A percentile compares a stretch with the other conserved stretches of the same genome.
These are phyloP conservation scores for Grigorovia transvaalensis DNA, from an alignment of 805 yeast species.

Conservation along the genomic window DNA sequence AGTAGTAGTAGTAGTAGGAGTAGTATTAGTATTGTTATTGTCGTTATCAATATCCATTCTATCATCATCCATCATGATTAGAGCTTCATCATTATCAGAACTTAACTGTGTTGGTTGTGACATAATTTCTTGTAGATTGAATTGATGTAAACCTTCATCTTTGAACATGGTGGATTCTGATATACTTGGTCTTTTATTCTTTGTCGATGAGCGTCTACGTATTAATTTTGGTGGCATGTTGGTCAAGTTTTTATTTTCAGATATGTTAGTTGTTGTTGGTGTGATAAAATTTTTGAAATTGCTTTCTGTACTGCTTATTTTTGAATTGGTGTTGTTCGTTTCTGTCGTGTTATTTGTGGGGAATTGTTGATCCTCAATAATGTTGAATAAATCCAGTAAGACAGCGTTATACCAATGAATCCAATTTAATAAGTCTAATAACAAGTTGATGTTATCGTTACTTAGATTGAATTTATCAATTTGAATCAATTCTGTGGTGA, in stretches of 20 bases:
- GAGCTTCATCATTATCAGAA: conserved; percentile 2
- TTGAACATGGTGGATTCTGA: conserved; percentile 25
- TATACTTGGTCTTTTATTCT: conserved; percentile 22
- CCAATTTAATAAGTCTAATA: conserved; percentile 24
- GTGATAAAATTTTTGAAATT: background rate
- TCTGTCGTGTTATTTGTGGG: background rate
- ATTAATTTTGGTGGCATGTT: conserved; percentile 4
- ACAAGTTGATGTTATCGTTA: conserved; percentile 23
- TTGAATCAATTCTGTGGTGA: conserved; percentile 19
- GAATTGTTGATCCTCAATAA: background rate
- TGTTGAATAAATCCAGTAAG: conserved; percentile 2
- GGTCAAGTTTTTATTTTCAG: background rate
- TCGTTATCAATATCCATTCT: conserved; percentile 3
- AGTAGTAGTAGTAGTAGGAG: background rate
- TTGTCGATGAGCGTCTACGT: conserved; percentile 23
- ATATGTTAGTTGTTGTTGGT: background rate
- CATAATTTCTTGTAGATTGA: conserved; percentile 25
- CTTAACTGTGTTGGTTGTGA: conserved; percentile 14
- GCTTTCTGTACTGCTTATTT: background rate
- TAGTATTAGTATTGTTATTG: background rate
- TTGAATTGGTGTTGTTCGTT: background rate
- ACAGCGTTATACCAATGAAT: conserved; percentile 20
- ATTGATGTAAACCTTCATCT: conserved; percentile 28
- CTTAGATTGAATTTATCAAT: conserved; percentile 21
- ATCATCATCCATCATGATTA: conserved; percentile 1